Percentiles rank a stretch among this genome's conserved stretches.
Conservation (phyloP, 257 asterid species). For the Petrea volubilis region DNA sequence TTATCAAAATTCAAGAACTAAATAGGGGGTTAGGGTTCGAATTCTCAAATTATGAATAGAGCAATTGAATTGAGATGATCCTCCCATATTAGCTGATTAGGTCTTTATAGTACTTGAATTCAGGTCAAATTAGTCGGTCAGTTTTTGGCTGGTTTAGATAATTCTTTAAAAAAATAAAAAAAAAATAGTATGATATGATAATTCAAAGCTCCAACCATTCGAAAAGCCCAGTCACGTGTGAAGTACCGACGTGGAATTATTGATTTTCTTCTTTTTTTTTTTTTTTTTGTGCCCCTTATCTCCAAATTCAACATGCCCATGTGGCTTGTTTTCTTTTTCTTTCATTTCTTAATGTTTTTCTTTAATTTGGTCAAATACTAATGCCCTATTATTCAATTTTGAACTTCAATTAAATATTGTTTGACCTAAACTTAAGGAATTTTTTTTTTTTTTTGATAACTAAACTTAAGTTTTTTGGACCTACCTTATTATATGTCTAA, state of each 20-base stretch:
- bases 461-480: too few species aligned
- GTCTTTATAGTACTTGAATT: too few species aligned
- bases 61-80: too few species aligned
- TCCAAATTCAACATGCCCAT: constrained; percentile 9
- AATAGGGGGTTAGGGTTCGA: too few species aligned
- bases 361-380: constrained; percentile 6
- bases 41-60: too few species aligned
- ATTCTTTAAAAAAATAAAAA: too few species aligned
- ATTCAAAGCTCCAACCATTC: neutral
- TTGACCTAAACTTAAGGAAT: constrained; percentile 14
- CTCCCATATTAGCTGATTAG: too few species aligned
- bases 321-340: constrained; percentile 10
- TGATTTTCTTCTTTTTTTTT: neutral
- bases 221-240: constrained; percentile 31
- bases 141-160: too few species aligned
- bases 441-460: too few species aligned
- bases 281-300: constrained; percentile 4
- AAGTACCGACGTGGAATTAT: constrained; percentile 3
- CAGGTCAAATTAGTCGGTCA: too few species aligned
- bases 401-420: neutral
- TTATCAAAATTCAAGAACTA: too few species aligned
- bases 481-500: neutral
- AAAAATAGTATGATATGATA: neutral
- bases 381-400: constrained; percentile 1
- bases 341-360: neutral